Conservation (phyloP, 78 protist genomes). For the Dictyostelium intermedium region DNA sequence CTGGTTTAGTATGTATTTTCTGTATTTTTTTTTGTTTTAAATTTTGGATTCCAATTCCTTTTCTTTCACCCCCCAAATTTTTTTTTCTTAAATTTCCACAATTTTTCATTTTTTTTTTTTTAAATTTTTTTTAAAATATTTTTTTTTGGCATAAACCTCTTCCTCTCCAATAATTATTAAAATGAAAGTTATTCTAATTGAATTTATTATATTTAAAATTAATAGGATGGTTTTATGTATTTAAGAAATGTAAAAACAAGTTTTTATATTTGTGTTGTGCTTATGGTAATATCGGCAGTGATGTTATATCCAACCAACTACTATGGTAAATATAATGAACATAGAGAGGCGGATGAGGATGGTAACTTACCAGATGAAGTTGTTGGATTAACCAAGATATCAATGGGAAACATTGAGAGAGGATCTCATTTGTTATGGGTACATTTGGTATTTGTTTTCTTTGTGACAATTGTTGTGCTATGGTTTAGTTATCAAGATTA, state of each 20-base stretch:
- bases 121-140: neutral
- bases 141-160: neutral
- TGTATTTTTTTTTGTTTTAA: neutral
- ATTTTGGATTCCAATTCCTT: neutral
- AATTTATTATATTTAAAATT: neutral
- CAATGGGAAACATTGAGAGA: slow-evolving; percentile 62
- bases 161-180: neutral
- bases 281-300: slow-evolving; percentile 21
- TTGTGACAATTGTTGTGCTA: slow-evolving; percentile 28
- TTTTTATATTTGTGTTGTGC: neutral
- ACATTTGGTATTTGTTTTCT: slow-evolving; percentile 26
- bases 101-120: neutral
- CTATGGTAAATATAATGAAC: slow-evolving; percentile 25
- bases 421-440: slow-evolving; percentile 44
- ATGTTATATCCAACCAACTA: slow-evolving; percentile 56
- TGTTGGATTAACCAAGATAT: slow-evolving; percentile 29
- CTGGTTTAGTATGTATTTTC: slow-evolving; percentile 48
- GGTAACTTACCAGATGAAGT: slow-evolving; percentile 41
- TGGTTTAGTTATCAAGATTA: slow-evolving; percentile 27
- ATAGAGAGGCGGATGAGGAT: neutral
- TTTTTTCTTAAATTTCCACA: neutral
- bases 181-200: no score
- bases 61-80: neutral
- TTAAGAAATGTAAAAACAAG: slow-evolving; percentile 42
- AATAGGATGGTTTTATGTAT: slow-evolving; percentile 71